Base-by-base conservation (phyloP, 768 basidiomycete species). In the Mycena olivaceomarginata region DNA sequence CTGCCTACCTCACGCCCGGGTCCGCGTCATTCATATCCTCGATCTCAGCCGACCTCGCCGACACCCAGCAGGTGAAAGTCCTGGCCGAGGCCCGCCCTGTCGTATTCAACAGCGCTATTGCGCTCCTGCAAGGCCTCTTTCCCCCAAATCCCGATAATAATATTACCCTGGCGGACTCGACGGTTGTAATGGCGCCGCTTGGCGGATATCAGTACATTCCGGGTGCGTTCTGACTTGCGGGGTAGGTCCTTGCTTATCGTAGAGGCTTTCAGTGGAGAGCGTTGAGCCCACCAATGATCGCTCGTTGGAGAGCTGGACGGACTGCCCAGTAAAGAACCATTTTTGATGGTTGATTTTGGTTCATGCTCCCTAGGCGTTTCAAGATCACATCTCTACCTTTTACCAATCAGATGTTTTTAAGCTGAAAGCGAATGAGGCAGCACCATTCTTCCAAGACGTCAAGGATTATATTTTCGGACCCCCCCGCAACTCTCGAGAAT, bases 151-250 rank as follows among this genome's bases (percentile, higher is more conserved):
- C 88, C 12, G 88, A 90, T 45, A 94, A 95, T 86, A 93, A 91
- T 82, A 94, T 94, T 79, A 88, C 88, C 8, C 92, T 98, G 18
- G 96, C 96, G 3, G 96, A 98, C 78, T 95, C 93, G 72, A 92
- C 92, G 18, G 91, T 88, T 37, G 87, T 97, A 78, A 84, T 91
- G 25, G 92, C 94, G 2, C 96, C 97, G 37, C 90, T 97, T 10
- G 91, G 92, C 20, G 95, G 95, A 4, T 97, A 97, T 84, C 95
- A 97, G 85, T 97, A 97, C 79, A 91, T 97, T 63, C 95, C 96
- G 20, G 90, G 93, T 91, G 75, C 66, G 86, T 85, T 25, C 31
- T 31, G 31, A 31, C 31, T 31, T 31, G 4, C 4, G 31, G 31
- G 31, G 31, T 31, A n/a, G 31, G 31, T 31, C 31, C 31, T 31